phyloP scores from a whole-genome alignment of 179 eudicot species.

The Vitellaria paradoxa region DNA sequence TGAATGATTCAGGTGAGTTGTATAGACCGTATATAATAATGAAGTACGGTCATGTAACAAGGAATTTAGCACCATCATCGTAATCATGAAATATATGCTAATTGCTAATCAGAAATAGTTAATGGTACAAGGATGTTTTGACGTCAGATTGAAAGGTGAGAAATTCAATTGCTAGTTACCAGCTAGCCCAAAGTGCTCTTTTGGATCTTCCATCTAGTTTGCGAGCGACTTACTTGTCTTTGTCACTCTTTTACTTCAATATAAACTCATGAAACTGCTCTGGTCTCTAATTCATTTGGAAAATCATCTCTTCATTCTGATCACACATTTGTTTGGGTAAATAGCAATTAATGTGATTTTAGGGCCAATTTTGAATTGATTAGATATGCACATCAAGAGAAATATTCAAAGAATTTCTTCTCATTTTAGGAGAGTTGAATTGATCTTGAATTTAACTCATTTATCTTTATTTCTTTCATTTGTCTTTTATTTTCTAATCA shows the following conservation, averaged over 20 bases:
- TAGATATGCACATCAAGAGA: too few relatives aligned
- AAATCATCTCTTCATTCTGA: conserved; percentile 50
- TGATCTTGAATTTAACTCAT: too few relatives aligned
- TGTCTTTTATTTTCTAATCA: too few relatives aligned
- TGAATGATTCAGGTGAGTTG: background rate
- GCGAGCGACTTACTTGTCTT: conserved; percentile 22
- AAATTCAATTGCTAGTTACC: background rate
- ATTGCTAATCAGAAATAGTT: background rate
- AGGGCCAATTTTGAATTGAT: too few relatives aligned
- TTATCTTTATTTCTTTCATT: too few relatives aligned
- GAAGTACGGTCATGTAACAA: background rate
- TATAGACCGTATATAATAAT: background rate
- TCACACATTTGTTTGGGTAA: conserved; percentile 57
- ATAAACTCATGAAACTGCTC: conserved; percentile 49
- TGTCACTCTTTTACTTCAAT: conserved; percentile 40
- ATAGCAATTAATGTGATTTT: background rate
- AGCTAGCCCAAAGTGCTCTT: background rate
- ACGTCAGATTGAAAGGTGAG: background rate
- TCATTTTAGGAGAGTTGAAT: too few relatives aligned
- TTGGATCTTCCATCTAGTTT: conserved; percentile 16
- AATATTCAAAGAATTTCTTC: too few relatives aligned
- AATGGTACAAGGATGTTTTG: background rate
- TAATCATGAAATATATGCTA: background rate
- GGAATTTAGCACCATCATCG: background rate
- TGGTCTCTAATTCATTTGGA: conserved; percentile 51